Evolutionary conservation across 768 basidiomycete genomes (phyloP).

Genomic region (Exidia glandulosa): DNA sequence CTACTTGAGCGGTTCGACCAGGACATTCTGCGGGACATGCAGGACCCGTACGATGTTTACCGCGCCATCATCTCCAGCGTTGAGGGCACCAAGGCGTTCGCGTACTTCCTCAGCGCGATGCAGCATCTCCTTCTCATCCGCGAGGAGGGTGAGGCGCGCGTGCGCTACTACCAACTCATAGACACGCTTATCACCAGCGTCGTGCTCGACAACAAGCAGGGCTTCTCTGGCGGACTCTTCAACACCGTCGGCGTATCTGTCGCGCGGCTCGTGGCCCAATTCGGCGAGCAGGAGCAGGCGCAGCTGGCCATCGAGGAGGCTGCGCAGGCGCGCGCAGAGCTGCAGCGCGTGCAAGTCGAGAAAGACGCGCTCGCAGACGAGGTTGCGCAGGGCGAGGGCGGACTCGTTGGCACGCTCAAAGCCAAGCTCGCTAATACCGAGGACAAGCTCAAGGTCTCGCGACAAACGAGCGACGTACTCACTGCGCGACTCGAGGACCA

Average conservation of each 20-base stretch:
- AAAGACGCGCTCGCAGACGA: conserved; percentile 78
- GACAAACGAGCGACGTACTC: conserved; percentile 65
- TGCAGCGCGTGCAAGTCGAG: conserved; percentile 60
- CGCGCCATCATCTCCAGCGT: conserved; percentile 65
- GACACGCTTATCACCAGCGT: conserved; percentile 84
- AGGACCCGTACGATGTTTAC: conserved; percentile 79
- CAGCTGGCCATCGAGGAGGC: conserved; percentile 74
- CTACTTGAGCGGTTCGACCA: conserved; percentile 68
- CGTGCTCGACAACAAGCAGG: conserved; percentile 82
- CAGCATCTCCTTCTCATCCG: conserved; percentile 86
- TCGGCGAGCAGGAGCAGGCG: conserved; percentile 80
- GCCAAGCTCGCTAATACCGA: conserved; percentile 55
- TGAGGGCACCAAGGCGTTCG: conserved; percentile 65
- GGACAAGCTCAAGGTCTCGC: conserved; percentile 65
- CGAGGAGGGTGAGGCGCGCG: conserved; percentile 73
- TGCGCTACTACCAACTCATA: conserved; percentile 84
- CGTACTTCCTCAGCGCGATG: conserved; percentile 84
- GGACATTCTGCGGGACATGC: conserved; percentile 62
- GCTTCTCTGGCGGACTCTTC: conserved; percentile 55
- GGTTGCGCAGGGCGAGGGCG: conserved; percentile 67
- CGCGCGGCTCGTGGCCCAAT: conserved; percentile 74
- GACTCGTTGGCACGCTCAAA: conserved; percentile 76
- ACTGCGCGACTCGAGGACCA: conserved; percentile 70
- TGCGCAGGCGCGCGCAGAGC: conserved; percentile 49
- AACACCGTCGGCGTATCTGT: conserved; percentile 83